Conservation (phyloP, 345 rosid genomes). For the Brassica nigra region DNA sequence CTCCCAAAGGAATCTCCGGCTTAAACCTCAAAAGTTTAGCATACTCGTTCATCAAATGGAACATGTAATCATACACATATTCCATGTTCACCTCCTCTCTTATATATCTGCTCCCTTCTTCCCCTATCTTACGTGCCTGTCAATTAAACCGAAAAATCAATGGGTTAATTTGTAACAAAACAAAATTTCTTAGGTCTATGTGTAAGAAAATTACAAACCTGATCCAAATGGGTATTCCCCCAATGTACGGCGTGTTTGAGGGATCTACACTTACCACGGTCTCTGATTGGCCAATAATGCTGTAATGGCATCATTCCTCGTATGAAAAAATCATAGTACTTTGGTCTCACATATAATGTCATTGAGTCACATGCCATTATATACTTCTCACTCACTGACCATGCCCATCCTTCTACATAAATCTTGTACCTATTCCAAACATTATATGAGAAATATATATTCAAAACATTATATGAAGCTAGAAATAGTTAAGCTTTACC, state of each 20-base stretch:
- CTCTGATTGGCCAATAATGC: slow-evolving; percentile 81
- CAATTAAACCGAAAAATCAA: background rate
- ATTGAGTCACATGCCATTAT: slow-evolving; percentile 78
- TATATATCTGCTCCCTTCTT: slow-evolving; percentile 54
- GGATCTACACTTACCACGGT: slow-evolving; percentile 51
- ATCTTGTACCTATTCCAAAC: slow-evolving; percentile 64
- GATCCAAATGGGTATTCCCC: slow-evolving; percentile 54
- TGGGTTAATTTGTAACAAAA: slow-evolving; percentile 3
- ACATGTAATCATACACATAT: slow-evolving; percentile 71
- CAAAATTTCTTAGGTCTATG: background rate
- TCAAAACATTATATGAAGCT: background rate
- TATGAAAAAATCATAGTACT: slow-evolving; percentile 59
- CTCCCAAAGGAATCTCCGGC: slow-evolving; percentile 54
- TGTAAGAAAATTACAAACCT: slow-evolving; percentile 14
- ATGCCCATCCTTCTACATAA: slow-evolving; percentile 69
- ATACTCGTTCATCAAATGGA: slow-evolving; percentile 65
- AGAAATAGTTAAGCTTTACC: slow-evolving; percentile 26
- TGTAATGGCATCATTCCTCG: slow-evolving; percentile 69
- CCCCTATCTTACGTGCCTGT: slow-evolving; percentile 66
- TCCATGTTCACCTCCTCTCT: slow-evolving; percentile 62
- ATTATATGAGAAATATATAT: background rate
- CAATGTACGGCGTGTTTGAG: slow-evolving; percentile 74
- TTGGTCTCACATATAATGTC: slow-evolving; percentile 52
- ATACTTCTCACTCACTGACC: slow-evolving; percentile 86
- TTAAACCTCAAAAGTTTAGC: slow-evolving; percentile 65